Percentiles rank a stretch among this genome's conserved stretches.
These are phyloP conservation scores for Leavenworthia alabamica DNA, from an alignment of 345 rosid genomes.

Conservation along the genomic window DNA sequence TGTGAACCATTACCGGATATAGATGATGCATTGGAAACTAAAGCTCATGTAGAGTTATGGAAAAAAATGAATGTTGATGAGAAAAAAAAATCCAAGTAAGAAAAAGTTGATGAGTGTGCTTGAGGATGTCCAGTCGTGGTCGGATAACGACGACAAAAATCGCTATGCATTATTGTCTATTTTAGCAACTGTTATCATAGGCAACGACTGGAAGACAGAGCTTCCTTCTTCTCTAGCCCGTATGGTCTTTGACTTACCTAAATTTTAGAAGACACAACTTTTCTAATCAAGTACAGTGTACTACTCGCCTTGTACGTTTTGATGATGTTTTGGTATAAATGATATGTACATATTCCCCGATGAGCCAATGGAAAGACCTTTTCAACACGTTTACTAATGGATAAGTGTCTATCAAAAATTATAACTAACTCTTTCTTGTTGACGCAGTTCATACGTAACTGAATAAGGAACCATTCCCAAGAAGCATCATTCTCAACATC, in stretches of 20 bases:
- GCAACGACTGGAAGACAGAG: neutral
- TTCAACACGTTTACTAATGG: neutral
- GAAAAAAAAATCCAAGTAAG: neutral
- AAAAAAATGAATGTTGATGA: neutral
- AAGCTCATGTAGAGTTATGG: neutral
- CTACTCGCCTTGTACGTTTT: no score
- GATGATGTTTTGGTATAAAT: no score
- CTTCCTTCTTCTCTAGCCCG: no score
- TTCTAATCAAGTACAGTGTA: no score
- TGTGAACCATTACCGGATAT: neutral
- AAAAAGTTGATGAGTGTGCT: neutral
- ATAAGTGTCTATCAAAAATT: neutral
- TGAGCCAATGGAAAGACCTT: no score
- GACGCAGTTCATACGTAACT: neutral
- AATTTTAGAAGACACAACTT: neutral
- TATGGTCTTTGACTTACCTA: neutral
- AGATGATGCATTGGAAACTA: neutral
- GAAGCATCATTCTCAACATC: neutral
- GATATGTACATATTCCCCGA: no score
- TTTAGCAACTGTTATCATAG: neutral
- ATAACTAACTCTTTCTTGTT: neutral
- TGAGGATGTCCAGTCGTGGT: neutral
- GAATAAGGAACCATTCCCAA: neutral
- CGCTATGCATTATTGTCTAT: neutral
- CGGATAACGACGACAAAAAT: neutral